phyloP scores from a whole-genome alignment of 495 filamentous ascomycete genomes.

The Annulohypoxylon maeteangense region DNA sequence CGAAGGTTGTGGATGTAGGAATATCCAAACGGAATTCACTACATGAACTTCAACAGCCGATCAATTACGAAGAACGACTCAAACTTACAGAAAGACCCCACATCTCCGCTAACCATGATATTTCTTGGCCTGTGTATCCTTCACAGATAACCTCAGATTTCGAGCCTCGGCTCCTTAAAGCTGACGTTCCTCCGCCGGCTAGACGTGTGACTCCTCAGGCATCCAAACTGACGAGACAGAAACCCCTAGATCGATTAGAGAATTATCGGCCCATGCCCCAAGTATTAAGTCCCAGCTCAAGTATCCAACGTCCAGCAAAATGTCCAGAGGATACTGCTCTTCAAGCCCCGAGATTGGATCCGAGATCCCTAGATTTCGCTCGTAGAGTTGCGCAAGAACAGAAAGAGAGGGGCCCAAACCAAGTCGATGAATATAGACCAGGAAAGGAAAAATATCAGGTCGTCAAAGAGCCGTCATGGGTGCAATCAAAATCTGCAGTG shows the following conservation, averaged over 20 bases:
- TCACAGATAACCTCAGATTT: neutral
- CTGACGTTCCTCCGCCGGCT: neutral
- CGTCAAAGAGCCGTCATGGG: neutral
- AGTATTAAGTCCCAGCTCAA: constrained; percentile 9
- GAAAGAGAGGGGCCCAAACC: neutral
- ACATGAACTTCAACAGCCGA: neutral
- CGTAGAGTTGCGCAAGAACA: constrained; percentile 17
- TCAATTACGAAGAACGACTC: neutral
- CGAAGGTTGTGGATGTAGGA: neutral
- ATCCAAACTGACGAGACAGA: neutral
- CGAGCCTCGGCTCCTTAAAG: neutral
- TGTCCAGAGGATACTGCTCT: neutral
- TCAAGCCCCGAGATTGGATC: constrained; percentile 15
- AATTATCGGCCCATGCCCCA: neutral
- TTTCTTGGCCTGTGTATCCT: neutral
- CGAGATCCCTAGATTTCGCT: constrained; percentile 30
- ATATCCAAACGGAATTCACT: neutral
- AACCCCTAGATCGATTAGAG: neutral
- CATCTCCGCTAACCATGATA: neutral
- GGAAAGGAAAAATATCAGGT: neutral
- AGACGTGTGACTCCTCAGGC: neutral
- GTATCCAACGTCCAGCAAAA: neutral
- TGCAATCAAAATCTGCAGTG: neutral
- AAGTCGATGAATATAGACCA: neutral
- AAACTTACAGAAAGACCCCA: neutral